phyloP scores from a whole-genome alignment of 1,284 basidiomycete species.

The Flammula alnicola region DNA sequence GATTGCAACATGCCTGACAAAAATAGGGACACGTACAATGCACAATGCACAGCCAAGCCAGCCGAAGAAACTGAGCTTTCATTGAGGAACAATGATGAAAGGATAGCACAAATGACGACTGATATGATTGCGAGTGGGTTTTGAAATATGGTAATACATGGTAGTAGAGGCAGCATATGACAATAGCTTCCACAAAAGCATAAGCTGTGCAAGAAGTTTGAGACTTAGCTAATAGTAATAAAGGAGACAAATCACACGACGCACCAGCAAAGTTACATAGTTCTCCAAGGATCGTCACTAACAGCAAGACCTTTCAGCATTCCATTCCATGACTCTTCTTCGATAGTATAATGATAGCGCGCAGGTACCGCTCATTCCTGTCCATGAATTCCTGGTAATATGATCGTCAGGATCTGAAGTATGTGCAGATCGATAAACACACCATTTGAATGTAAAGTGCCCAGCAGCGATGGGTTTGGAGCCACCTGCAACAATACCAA shows the following conservation, averaged over 20 bases:
- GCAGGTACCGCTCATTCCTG: conserved; percentile 75
- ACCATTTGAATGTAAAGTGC: conserved; percentile 93
- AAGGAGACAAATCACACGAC: conserved; percentile 32
- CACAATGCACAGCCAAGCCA: conserved; percentile 93
- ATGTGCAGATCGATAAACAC: conserved; percentile 3
- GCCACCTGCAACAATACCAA: conserved; percentile 31
- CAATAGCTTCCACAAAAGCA: conserved; percentile 88
- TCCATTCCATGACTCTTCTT: not conserved
- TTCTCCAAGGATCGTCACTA: conserved; percentile 85
- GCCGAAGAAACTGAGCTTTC: conserved; percentile 92
- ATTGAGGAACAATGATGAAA: conserved; percentile 92
- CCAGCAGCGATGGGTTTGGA: conserved; percentile 45
- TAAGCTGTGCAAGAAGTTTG: conserved; percentile 60
- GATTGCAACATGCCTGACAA: not conserved
- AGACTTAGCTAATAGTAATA: conserved; percentile 22
- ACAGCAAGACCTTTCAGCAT: conserved; percentile 17
- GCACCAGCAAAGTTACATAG: conserved; percentile 83
- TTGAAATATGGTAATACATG: not conserved
- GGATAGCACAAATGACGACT: conserved; percentile 95
- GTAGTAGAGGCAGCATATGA: conserved; percentile 56
- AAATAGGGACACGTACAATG: conserved; percentile 54
- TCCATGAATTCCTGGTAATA: conserved; percentile 80
- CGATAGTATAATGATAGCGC: no score
- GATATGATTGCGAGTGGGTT: conserved; percentile 69
- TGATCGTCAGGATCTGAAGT: conserved; percentile 8